Percentiles rank a stretch among this genome's conserved stretches.
These are phyloP conservation scores for Naematelia encephala DNA, from an alignment of 768 basidiomycete species.

Conservation along the genomic window DNA sequence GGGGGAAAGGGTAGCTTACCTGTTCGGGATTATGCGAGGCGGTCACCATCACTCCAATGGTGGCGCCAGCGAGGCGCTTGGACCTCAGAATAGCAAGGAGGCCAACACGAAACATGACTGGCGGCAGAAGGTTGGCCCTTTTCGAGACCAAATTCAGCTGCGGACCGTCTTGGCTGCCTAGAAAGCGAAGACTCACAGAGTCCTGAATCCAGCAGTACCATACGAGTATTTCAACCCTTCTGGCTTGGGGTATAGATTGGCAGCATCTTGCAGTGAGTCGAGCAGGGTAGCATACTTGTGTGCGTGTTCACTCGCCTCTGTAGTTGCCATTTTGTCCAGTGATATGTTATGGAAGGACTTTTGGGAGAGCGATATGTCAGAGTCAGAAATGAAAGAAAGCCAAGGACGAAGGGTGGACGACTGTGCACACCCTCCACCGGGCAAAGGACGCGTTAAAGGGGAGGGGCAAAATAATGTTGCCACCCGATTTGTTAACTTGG, in stretches of 20 bases:
- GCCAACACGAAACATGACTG: conserved; percentile 90
- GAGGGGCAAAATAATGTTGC: too few species aligned
- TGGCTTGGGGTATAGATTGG: conserved; percentile 64
- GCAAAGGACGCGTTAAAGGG: too few species aligned
- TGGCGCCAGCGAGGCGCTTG: conserved; percentile 83
- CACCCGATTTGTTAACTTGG: too few species aligned
- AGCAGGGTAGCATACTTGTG: conserved; percentile 33
- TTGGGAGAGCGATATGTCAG: not conserved
- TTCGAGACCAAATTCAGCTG: not conserved
- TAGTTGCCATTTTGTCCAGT: not conserved
- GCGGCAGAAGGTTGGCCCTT: conserved; percentile 59
- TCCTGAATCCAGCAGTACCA: conserved; percentile 93
- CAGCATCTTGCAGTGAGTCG: conserved; percentile 34
- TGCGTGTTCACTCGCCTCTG: conserved; percentile 6
- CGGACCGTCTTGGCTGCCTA: not conserved
- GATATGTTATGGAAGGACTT: not conserved
- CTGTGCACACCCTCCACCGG: not conserved
- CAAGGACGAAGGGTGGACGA: not conserved
- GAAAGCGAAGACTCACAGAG: conserved; percentile 60
- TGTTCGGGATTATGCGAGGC: conserved; percentile 99
- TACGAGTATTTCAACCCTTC: conserved; percentile 69
- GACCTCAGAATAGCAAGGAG: conserved; percentile 85
- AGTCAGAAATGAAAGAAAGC: not conserved
- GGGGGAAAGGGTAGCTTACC: conserved; percentile 54
- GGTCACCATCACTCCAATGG: conserved; percentile 97